Evolutionary conservation across 1,284 basidiomycete genomes (phyloP).

Genomic region (Fomitopsis betulina): DNA sequence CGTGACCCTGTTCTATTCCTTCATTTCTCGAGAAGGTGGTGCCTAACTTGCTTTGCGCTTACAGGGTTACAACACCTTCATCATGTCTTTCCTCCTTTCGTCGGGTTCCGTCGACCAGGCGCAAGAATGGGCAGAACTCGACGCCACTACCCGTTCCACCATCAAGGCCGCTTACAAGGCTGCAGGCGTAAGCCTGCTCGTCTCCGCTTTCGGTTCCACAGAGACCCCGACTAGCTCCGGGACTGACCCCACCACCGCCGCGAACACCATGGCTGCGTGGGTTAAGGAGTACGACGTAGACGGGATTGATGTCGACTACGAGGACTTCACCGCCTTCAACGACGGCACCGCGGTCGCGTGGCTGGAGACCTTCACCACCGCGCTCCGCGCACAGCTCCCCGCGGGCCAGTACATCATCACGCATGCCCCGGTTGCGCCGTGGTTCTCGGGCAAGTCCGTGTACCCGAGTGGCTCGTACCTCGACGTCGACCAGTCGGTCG

Average conservation of each 20-base stretch:
- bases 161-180: conserved; percentile 38
- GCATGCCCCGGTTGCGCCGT: conserved; percentile 48
- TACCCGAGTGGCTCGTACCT: conserved; percentile 60
- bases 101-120: conserved; percentile 43
- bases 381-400: conserved; percentile 31
- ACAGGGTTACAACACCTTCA: conserved; percentile 45
- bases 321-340: conserved; percentile 48
- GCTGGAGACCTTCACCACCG: conserved; percentile 40
- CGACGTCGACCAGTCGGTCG: conserved; percentile 49
- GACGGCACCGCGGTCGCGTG: conserved; percentile 35
- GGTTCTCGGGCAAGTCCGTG: conserved; percentile 43
- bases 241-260: conserved; percentile 35
- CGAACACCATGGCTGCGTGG: conserved; percentile 45
- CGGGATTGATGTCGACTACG: conserved; percentile 56
- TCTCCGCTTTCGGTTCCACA: conserved; percentile 47
- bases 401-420: conserved; percentile 31
- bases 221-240: conserved; percentile 44
- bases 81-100: conserved; percentile 38
- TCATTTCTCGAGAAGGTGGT: background rate
- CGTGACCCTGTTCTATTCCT: too few relatives aligned
- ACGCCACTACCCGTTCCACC: conserved; percentile 27
- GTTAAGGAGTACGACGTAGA: conserved; percentile 46
- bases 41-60: background rate
- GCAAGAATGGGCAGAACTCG: conserved; percentile 34
- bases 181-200: conserved; percentile 44